Evolutionary conservation across 202 grass and related monocot genomes (phyloP), one percentile per base, ranked within the genome.

Genomic region (Dendrocalamus latiflorus): DNA sequence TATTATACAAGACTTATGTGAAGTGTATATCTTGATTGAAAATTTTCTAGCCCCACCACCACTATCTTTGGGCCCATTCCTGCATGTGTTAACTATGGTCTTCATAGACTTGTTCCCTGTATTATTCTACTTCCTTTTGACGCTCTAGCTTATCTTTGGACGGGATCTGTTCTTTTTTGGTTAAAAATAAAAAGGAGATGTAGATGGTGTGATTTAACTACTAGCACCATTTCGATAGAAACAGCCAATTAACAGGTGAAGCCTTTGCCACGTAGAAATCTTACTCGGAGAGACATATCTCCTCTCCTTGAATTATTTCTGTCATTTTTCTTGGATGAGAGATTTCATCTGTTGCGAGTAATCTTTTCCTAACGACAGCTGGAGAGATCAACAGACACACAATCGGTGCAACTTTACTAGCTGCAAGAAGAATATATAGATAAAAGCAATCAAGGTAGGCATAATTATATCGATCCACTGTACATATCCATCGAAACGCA

Each of bases 331-430:
- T 33, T 25, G 15, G 49, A 74, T 6, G 16, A 20, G 80, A 26
- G 55, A 44, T 68, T 68, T 65, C 64, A 37, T 65, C 65, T 36
- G 9, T 69, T 64, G 8, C 11, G 36, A 37, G 7, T 55, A 48
- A 13, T 60, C 11, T 60, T 82, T 74, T 71, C 60, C 36, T 65
- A 14, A 47, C 16, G n/a, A 44, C 66, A 77, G 72, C 45, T 83
- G 77, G 79, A 87, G 72, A 62, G 39, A 82, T 64, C 72, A 76
- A 70, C 18, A 9, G 6, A 34, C 39, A 70, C 15, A 83, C 20
- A 57, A 78, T 72, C 65, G 72, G 5, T 78, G 41, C 47, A 72
- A 83, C 74, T 65, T 48, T 70, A 44, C 17, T 45, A 71, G 3
- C 76, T 33, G 16, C 50, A 14, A 22, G 30, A 64, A 64, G 36